A percentile compares a stretch with the other conserved stretches of the same genome.
Conservation (phyloP, 331 rosid species). For the Acacia pycnantha region DNA sequence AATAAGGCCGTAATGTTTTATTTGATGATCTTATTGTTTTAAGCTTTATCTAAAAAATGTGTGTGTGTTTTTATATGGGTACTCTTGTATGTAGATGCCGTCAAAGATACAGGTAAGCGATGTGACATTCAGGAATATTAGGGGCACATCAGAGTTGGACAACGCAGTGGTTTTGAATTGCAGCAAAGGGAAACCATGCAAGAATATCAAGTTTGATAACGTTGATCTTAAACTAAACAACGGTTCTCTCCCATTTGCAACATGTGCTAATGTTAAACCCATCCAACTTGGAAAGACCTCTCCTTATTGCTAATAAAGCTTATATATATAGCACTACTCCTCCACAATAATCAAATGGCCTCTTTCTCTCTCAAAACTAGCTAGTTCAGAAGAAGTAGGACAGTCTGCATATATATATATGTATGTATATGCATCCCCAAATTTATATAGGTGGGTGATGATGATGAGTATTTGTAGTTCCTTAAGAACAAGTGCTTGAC, state of each 20-base stretch:
- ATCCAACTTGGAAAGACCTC: neutral
- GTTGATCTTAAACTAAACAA: neutral
- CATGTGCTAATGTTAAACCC: neutral
- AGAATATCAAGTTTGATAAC: neutral
- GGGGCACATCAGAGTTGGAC: neutral
- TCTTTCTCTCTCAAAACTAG: no score
- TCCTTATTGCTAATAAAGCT: neutral
- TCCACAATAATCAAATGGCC: no score
- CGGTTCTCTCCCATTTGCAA: neutral
- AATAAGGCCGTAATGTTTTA: no score
- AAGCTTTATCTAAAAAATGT: neutral
- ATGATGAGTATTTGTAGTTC: no score
- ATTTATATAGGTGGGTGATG: no score
- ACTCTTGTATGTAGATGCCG: neutral
- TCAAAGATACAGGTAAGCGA: neutral
- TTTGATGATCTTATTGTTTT: neutral
- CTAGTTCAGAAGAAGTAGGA: no score
- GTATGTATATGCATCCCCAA: no score
- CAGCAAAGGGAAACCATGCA: neutral
- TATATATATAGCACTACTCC: neutral
- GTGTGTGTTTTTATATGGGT: neutral
- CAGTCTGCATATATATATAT: no score
- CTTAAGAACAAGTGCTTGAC: no score
- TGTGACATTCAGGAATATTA: neutral
- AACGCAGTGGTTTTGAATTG: neutral